phyloP scores from a whole-genome alignment of 176 grass and related monocot genomes.

The Oryza punctata region DNA sequence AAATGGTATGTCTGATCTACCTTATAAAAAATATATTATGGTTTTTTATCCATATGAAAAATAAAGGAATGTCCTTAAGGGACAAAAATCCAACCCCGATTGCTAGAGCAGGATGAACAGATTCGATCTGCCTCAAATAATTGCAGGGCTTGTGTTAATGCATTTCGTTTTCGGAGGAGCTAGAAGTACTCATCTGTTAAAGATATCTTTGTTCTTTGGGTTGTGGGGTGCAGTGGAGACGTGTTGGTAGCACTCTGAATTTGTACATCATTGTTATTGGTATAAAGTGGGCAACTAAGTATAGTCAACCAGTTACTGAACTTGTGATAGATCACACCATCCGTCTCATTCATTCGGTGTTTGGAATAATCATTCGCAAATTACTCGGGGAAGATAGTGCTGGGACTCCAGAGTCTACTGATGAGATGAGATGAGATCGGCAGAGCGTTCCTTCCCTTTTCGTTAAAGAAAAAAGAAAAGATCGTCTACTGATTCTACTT shows the following conservation, averaged over 20 bases:
- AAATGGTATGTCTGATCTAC: too few relatives aligned
- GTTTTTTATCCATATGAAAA: too few relatives aligned
- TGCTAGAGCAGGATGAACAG: not conserved
- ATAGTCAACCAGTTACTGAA: not conserved
- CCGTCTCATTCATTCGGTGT: not conserved
- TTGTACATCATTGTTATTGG: not conserved
- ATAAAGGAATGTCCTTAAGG: too few relatives aligned
- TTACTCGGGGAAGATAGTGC: not conserved
- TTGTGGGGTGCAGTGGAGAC: not conserved
- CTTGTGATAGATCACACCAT: not conserved
- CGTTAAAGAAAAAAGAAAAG: not conserved
- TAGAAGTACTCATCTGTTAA: not conserved
- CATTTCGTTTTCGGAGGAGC: not conserved
- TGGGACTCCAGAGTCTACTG: not conserved
- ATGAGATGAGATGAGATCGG: not conserved
- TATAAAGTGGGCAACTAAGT: not conserved
- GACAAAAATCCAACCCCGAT: too few relatives aligned
- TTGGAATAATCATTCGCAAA: not conserved
- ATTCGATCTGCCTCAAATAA: slow-evolving; percentile 36
- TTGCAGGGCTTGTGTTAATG: not conserved
- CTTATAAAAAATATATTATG: too few relatives aligned
- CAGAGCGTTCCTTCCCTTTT: not conserved
- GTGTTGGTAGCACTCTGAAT: not conserved
- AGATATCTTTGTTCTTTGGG: not conserved
- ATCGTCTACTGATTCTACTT: not conserved